phyloP scores from a whole-genome alignment of 1,284 basidiomycete species.

The Apiotrichum akiyoshidainum region DNA sequence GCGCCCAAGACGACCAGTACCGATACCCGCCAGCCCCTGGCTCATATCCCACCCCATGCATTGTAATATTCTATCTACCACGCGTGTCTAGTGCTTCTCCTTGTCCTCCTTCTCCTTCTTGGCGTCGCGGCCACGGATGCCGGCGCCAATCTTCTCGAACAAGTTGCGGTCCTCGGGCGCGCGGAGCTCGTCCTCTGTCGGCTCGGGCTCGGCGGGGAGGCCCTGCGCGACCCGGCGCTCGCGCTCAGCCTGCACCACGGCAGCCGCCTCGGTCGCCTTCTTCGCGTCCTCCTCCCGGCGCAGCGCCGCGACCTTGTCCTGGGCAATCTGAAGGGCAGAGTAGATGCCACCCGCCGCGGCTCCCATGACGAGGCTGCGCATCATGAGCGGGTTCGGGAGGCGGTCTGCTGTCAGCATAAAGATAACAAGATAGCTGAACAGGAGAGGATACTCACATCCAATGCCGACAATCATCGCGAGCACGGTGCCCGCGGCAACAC shows the following conservation, averaged over 20 bases:
- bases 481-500: conserved; percentile 38
- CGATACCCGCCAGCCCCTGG: neutral
- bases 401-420: conserved; percentile 33
- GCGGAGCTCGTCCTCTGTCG: neutral
- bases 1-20: neutral
- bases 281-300: conserved; percentile 15
- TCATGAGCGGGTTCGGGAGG: conserved; percentile 39
- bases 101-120: neutral
- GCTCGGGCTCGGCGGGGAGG: conserved; percentile 1
- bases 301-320: conserved; percentile 32
- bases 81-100: neutral
- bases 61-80: neutral
- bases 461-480: conserved; percentile 35
- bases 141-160: conserved; percentile 1
- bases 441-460: conserved; percentile 32
- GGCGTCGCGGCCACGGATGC: neutral
- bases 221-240: conserved; percentile 1
- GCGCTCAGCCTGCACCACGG: neutral
- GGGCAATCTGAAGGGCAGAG: conserved; percentile 35
- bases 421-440: neutral
- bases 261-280: conserved; percentile 11
- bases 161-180: neutral
- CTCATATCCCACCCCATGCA: neutral
- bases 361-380: conserved; percentile 38
- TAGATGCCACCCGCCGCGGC: conserved; percentile 34